Conservation (phyloP, 2,329 filamentous ascomycete species). For the Fusarium scirpi region DNA sequence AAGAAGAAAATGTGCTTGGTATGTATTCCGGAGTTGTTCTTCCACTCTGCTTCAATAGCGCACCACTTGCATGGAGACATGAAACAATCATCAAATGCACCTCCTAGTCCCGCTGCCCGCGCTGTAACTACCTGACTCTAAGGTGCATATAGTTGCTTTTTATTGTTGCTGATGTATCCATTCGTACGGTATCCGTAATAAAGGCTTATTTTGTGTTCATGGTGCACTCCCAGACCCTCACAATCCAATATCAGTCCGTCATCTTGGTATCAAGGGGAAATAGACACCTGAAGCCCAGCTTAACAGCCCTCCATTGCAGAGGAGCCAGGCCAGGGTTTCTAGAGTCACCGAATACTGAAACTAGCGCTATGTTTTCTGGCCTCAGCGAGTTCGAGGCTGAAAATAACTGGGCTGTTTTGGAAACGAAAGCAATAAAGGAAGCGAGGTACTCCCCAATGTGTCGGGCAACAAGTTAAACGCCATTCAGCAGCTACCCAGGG, state of each 20-base stretch:
- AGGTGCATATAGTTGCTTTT: conserved; percentile 8
- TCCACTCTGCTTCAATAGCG: background rate
- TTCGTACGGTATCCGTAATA: background rate
- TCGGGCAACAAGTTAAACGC: background rate
- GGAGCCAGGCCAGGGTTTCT: background rate
- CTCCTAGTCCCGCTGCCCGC: background rate
- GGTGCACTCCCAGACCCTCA: background rate
- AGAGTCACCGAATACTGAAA: conserved; percentile 13
- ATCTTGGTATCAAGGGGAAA: conserved; percentile 7
- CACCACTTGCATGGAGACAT: background rate
- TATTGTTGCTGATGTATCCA: background rate
- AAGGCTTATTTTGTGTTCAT: background rate
- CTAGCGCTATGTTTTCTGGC: background rate
- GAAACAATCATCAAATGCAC: background rate
- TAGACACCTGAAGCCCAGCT: background rate
- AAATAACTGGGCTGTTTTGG: background rate
- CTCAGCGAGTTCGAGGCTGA: background rate
- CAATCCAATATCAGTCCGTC: background rate
- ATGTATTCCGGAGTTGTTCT: background rate
- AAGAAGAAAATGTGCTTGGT: background rate
- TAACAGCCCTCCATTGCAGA: background rate
- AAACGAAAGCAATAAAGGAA: background rate
- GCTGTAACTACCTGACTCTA: background rate
- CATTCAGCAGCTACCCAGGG: background rate
- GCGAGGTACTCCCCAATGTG: background rate